phyloP scores from a whole-genome alignment of 2,329 filamentous ascomycete species.

The Cladosporium sp. region DNA sequence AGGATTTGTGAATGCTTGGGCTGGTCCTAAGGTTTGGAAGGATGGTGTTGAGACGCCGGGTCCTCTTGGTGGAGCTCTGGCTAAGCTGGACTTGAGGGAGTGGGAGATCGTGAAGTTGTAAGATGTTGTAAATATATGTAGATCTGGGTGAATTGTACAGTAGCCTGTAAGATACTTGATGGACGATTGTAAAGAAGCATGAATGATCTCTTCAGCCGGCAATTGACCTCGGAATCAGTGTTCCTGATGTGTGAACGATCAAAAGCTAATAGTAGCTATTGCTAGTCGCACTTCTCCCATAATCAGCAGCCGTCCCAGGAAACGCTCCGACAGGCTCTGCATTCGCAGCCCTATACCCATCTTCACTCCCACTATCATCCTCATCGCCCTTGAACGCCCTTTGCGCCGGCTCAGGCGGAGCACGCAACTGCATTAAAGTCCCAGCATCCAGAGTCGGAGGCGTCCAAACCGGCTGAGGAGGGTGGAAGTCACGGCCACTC shows the following conservation, averaged over 20 bases:
- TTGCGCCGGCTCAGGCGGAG: slow-evolving; percentile 50
- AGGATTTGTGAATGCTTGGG: slow-evolving; percentile 77
- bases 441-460: slow-evolving; percentile 62
- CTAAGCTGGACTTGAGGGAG: slow-evolving; percentile 53
- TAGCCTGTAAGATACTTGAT: not conserved
- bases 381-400: slow-evolving; percentile 40
- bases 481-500: slow-evolving; percentile 81
- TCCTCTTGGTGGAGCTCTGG: slow-evolving; percentile 64
- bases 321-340: slow-evolving; percentile 46
- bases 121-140: slow-evolving; percentile 2
- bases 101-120: slow-evolving; percentile 59
- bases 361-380: slow-evolving; percentile 43
- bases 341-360: slow-evolving; percentile 24
- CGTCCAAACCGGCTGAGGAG: slow-evolving; percentile 63
- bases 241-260: too few relatives aligned
- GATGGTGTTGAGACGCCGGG: slow-evolving; percentile 72
- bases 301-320: slow-evolving; percentile 40
- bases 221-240: too few relatives aligned
- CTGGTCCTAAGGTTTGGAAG: slow-evolving; percentile 74
- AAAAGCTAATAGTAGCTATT: slow-evolving; percentile 27
- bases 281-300: slow-evolving; percentile 26
- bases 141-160: not conserved
- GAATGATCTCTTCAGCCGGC: too few relatives aligned
- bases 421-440: slow-evolving; percentile 56
- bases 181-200: too few relatives aligned